Base-by-base conservation (phyloP, 495 filamentous ascomycete genomes). In the Trichoderma gamsii region DNA sequence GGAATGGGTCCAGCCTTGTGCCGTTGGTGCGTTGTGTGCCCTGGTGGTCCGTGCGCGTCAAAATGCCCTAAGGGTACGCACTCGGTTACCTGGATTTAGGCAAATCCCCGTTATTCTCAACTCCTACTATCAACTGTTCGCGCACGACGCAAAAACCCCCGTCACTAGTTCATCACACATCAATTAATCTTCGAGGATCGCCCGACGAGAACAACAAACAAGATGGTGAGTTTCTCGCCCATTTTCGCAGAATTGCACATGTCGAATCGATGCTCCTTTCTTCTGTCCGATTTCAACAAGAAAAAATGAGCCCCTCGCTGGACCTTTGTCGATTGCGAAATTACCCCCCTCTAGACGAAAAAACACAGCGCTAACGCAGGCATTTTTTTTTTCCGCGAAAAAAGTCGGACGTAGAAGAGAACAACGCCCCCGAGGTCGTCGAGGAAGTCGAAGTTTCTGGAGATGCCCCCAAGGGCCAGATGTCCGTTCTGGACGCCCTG, bases 401-500 rank as follows among this genome's bases (percentile, higher is more conserved):
- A 65, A 73, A 85, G 84, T 86, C 84, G 82, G 84, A 86, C 81
- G 83, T 82, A 85, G 84, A 86, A 85, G 93, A 97, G 89, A 92
- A 86, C 81, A 84, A 81, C 79, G 88, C 87, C 74, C 88, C 89
- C 79, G 87, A 85, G 67, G 87, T 87, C 74, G 87, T 89, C 78
- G 89, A 93, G 76, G 92, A 96, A 83, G 93, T 96, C 77, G 92
- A 96, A 82, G 91, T 96, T 76, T 85, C 87, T 79, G 92, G 89
- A 79, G 91, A 96, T 80, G 90, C 89, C 75, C 80, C 83, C 77
- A 90, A 91, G 78, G 93, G 93, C 75, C 91, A 96, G 85, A 97
- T 98, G 93, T 92, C 90, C 74, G 93, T 97, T 75, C 90, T 97
- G 72, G 95, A 98, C 73, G 96, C 95, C 69, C 90, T 99, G 72